Base-by-base conservation (phyloP, 306 rosid genomes). In the Cucurbita argyrosperma region DNA sequence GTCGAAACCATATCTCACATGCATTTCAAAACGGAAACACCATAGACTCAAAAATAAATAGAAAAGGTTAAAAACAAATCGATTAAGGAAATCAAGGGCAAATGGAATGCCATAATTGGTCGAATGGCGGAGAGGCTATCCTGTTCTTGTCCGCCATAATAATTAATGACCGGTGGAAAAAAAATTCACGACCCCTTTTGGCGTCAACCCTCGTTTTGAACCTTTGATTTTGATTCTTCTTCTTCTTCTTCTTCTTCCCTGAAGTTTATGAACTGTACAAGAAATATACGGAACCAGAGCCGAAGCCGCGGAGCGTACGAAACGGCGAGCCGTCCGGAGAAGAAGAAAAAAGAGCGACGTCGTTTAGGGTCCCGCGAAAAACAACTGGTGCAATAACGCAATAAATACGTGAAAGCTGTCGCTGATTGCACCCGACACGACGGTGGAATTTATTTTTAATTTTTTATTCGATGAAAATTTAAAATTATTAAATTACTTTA, bases 1-100 rank as follows among this genome's bases (percentile, higher is more conserved):
- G 54, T 80, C 10, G 84, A 76, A 18, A 75, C 71, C 96, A 85
- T 87, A 5, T 80, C 85, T 76, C 76, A 14, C 49, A 57, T 35
- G 59, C 78, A 71, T 71, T 35, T 56, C 51, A 56, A 45, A 56
- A 74, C 56, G 42, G 12, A 67, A 45, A 67, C 54, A 45, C 56
- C 40, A 64, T 64, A 11, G 19, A 26, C 10, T 14, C 0, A 46
- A 21, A 10, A 45, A 67, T 43, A 46, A 46, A 67, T 45, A 67
- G 73, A 18, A 42, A 40, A 64, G 42, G 3, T 7, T 13, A 6
- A 46, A 23, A 9, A 16, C 0, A 65, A 66, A 21, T 23, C 12
- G 21, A 21, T 39, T 21, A 35, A 45, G 38, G 56, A 46, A 67
- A 67, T 67, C 30, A 13, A 66, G 53, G 39, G 53, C 40, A 66